Conservation (phyloP, 306 rosid genomes). For the Malus sylvestris region DNA sequence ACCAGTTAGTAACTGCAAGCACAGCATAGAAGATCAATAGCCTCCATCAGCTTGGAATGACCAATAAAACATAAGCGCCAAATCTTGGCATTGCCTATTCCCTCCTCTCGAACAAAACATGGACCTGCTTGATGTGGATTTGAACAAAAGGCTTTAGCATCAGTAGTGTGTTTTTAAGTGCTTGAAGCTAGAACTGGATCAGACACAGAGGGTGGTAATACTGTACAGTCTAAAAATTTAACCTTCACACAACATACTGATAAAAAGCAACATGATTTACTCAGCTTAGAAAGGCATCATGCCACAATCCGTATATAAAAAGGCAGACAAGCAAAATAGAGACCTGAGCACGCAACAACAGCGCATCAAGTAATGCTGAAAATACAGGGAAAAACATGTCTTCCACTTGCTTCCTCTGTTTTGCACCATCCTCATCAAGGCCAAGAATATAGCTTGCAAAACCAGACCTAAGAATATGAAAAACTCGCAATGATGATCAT, state of each 20-base stretch:
- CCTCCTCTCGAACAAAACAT: too few relatives aligned
- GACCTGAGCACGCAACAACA: slow-evolving; percentile 89
- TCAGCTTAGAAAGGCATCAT: not conserved
- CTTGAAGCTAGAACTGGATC: not conserved
- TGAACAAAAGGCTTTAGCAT: not conserved
- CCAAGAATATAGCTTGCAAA: slow-evolving; percentile 81
- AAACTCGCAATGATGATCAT: slow-evolving; percentile 4
- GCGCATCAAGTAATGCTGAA: slow-evolving; percentile 75
- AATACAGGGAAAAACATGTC: slow-evolving; percentile 68
- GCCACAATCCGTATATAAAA: not conserved
- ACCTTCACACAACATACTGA: not conserved
- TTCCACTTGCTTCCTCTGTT: slow-evolving; percentile 50
- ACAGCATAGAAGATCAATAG: not conserved
- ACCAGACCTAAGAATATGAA: slow-evolving; percentile 62
- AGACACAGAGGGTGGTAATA: not conserved
- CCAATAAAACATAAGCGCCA: not conserved
- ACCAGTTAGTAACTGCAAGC: not conserved
- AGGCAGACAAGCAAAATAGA: slow-evolving; percentile 12
- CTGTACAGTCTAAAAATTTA: not conserved
- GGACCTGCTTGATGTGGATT: too few relatives aligned
- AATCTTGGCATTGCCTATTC: not conserved
- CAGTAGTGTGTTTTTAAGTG: not conserved
- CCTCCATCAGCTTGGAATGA: not conserved
- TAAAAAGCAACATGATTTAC: not conserved
- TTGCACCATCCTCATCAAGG: slow-evolving; percentile 54